Percentiles rank a stretch among this genome's conserved stretches.
Conservation (phyloP, 2,329 filamentous ascomycete genomes). For the Aphanocladium album region DNA sequence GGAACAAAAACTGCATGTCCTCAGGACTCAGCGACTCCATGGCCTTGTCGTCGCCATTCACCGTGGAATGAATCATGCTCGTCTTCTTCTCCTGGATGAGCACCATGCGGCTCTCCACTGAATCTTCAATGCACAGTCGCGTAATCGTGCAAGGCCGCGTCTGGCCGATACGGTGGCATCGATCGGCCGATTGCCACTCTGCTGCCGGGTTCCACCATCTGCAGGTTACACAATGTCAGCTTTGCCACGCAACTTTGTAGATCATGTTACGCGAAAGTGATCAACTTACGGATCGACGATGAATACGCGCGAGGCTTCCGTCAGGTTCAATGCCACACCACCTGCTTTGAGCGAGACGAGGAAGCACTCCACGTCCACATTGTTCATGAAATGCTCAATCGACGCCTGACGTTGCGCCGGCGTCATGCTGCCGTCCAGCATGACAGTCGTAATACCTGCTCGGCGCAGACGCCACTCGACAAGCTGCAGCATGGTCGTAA, state of each 20-base stretch:
- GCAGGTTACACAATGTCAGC: conserved; percentile 4
- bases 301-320: conserved; percentile 90
- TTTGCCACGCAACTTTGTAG: conserved; percentile 19
- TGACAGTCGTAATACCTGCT: conserved; percentile 96
- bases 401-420: conserved; percentile 87
- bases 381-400: conserved; percentile 95
- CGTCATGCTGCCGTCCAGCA: conserved; percentile 97
- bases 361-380: conserved; percentile 91
- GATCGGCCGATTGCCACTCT: conserved; percentile 96
- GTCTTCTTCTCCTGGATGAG: conserved; percentile 97
- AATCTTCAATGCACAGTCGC: conserved; percentile 92
- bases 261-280: neutral
- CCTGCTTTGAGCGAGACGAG: conserved; percentile 94
- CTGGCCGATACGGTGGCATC: conserved; percentile 92
- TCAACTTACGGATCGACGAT: conserved; percentile 85
- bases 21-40: conserved; percentile 87
- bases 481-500: conserved; percentile 94
- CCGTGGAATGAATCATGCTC: conserved; percentile 94
- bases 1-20: conserved; percentile 95
- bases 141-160: conserved; percentile 91
- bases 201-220: conserved; percentile 99
- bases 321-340: conserved; percentile 90
- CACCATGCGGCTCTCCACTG: conserved; percentile 93
- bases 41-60: conserved; percentile 86
- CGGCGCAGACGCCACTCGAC: conserved; percentile 95